Evolutionary conservation across 73 alveolate species (phyloP).

Genomic region (Breviolum minutum): DNA sequence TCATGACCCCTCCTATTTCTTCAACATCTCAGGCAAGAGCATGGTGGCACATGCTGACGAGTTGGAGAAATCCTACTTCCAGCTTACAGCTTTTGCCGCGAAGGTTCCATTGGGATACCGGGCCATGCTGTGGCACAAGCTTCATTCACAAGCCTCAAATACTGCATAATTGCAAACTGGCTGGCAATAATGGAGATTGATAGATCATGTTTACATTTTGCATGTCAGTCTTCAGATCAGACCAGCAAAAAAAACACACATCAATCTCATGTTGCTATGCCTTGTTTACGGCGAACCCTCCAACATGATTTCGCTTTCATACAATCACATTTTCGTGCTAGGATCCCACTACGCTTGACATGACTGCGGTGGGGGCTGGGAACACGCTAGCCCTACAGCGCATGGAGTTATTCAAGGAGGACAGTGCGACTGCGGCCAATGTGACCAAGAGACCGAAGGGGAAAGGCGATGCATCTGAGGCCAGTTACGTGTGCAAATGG

Average conservation of each 20-base stretch:
- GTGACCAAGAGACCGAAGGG: background rate
- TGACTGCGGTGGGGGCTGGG: background rate
- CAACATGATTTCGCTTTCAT: background rate
- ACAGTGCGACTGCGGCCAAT: background rate
- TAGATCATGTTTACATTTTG: background rate
- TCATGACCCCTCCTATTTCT: background rate
- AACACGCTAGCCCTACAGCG: background rate
- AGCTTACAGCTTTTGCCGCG: background rate
- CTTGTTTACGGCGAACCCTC: too few relatives aligned
- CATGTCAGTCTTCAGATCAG: background rate
- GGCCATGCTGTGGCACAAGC: too few relatives aligned
- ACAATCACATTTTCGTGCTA: background rate
- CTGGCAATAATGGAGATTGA: too few relatives aligned
- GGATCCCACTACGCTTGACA: background rate
- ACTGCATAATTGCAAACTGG: too few relatives aligned
- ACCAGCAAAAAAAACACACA: background rate
- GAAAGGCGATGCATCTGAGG: background rate
- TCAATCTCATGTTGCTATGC: too few relatives aligned
- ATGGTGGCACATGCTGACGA: slow-evolving; percentile 7
- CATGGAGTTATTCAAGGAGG: background rate
- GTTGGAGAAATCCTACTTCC: slow-evolving; percentile 28
- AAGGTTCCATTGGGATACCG: background rate
- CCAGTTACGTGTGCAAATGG: background rate
- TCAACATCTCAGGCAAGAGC: background rate
- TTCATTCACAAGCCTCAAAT: too few relatives aligned